Evolutionary conservation across 805 yeast genomes (phyloP).

Genomic region (Saccharomyces jurei): DNA sequence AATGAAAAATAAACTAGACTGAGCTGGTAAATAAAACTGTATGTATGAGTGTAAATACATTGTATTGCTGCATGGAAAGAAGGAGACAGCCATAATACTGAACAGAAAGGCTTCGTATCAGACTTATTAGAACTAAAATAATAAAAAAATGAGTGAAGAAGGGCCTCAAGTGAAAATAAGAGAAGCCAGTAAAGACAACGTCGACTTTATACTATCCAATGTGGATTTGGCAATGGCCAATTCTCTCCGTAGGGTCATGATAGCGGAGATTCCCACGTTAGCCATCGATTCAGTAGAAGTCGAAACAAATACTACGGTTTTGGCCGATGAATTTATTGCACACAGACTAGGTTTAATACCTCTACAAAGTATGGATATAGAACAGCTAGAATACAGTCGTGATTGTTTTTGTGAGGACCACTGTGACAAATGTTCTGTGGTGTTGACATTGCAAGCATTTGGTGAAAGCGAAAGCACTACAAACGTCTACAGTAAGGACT

Average conservation of each 20-base stretch:
- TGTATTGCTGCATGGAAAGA: background rate
- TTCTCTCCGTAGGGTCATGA: constrained; percentile 82
- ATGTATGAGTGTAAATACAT: background rate
- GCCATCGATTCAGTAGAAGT: constrained; percentile 96
- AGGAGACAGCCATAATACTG: background rate
- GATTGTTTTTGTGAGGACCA: constrained; percentile 98
- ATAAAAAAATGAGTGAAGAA: constrained; percentile 25
- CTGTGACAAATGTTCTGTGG: constrained; percentile 91
- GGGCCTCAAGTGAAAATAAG: constrained; percentile 81
- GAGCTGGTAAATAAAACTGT: background rate
- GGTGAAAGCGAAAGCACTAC: constrained; percentile 84
- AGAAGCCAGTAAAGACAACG: constrained; percentile 75
- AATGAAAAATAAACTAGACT: background rate
- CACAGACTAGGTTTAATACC: constrained; percentile 94
- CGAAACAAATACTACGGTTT: constrained; percentile 83
- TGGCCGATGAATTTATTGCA: constrained; percentile 94
- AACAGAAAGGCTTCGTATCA: background rate
- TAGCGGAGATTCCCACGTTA: constrained; percentile 93
- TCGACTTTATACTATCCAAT: constrained; percentile 80
- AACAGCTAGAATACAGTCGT: constrained; percentile 74
- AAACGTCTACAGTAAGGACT: constrained; percentile 83
- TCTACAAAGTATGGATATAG: constrained; percentile 74
- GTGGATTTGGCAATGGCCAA: constrained; percentile 88
- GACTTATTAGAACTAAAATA: background rate
- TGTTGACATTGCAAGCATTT: constrained; percentile 73